Conservation (phyloP, 371 early-diverging fungal genomes). For the Mucor mucedo region DNA sequence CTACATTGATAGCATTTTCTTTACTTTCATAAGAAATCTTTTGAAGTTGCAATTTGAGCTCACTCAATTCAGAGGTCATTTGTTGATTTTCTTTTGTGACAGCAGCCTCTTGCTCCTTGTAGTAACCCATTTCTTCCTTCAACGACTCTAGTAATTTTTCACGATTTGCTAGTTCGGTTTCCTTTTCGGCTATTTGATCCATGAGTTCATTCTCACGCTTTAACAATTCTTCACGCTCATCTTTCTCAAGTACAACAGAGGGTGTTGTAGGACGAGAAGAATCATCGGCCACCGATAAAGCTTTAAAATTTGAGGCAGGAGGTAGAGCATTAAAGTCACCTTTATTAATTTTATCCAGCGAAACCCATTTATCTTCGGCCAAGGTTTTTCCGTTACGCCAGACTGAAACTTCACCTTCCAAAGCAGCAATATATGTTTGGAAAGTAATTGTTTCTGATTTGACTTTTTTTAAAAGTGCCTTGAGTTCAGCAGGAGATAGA, state of each 20-base stretch:
- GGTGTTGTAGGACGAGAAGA: conserved; percentile 81
- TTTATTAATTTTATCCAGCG: conserved; percentile 68
- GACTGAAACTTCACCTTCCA: conserved; percentile 86
- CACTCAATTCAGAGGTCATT: conserved; percentile 68
- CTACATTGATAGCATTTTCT: conserved; percentile 82
- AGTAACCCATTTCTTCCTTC: conserved; percentile 69
- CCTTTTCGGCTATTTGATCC: conserved; percentile 90
- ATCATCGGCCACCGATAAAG: conserved; percentile 36
- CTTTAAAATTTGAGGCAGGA: conserved; percentile 58
- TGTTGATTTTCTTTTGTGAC: conserved; percentile 72
- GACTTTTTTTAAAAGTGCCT: conserved; percentile 86
- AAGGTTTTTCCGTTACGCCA: conserved; percentile 90
- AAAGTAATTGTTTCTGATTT: conserved; percentile 81
- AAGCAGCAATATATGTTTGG: conserved; percentile 78
- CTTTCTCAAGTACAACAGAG: conserved; percentile 75
- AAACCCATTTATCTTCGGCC: conserved; percentile 75
- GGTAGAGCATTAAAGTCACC: conserved; percentile 52
- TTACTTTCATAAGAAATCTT: conserved; percentile 86
- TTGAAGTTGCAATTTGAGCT: conserved; percentile 82
- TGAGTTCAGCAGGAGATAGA: conserved; percentile 91
- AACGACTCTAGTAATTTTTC: conserved; percentile 62
- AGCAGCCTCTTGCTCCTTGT: conserved; percentile 63
- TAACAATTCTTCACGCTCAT: conserved; percentile 93
- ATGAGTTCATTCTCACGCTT: conserved; percentile 92
- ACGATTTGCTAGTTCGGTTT: conserved; percentile 64